Base-by-base conservation (phyloP, 495 filamentous ascomycete species). In the Tuber melanosporum region DNA sequence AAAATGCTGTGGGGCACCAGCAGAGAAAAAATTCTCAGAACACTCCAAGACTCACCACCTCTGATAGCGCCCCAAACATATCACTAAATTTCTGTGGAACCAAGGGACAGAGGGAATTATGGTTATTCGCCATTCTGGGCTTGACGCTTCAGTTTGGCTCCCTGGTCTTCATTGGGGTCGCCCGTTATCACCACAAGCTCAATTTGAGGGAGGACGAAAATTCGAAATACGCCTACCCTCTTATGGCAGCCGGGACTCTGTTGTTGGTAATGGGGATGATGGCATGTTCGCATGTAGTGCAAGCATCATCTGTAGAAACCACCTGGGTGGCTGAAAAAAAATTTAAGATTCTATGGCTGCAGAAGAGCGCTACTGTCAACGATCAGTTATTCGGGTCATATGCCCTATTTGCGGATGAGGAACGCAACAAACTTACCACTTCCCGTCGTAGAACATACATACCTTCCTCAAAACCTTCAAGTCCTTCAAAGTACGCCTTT, bases 381-480 rank as follows among this genome's bases (percentile, higher is more conserved):
- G 82, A 85, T 46, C 79, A 85, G 46, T 66, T 76, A 26, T 84
- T 84, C 70, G 74, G 77, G 20, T 83, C 83, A 2, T 84, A 77
- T 71, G 77, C 70, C 2, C 72, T 82, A 10, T 82, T 76, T 52
- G 70, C 22, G 15, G 49, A 71, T 12, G 47, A 45, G 42, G 70
- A 71, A 15, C 72, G 76, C 26, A 62, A 76, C 36, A 70, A 26
- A 5, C 71, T 79, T 17, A 75, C 45, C 44, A 80, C 78, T 41
- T 80, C 78, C 32, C 77, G 73, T 15, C 73, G 71, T 22, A n/a
- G 36, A 70, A 74, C 62, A 39, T 36, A 44, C 47, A 44, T 3
- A 72, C 10, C 32, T 46, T 3, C 57, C 43, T n/a, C 46, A 70
- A 42, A 69, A 3, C 6, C 2, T 36, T 32, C 46, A 15, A 26